Evolutionary conservation across 2,329 filamentous ascomycete genomes (phyloP).

Genomic region (Neofusicoccum parvum): DNA sequence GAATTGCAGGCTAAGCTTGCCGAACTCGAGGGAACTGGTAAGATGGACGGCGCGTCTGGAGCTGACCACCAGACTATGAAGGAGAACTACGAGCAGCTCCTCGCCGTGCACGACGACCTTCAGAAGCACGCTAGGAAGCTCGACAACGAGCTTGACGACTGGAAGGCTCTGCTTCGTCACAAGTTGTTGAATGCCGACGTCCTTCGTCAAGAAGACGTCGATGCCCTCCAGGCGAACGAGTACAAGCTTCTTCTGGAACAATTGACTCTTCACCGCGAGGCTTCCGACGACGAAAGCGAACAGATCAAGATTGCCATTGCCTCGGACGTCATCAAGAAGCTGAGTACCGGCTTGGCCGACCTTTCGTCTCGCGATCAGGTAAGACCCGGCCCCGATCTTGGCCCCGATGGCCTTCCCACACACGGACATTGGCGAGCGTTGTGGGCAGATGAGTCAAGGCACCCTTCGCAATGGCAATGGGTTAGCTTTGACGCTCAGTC

Average conservation of each 20-base stretch:
- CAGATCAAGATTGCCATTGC: slow-evolving; percentile 34
- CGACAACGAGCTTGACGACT: slow-evolving; percentile 39
- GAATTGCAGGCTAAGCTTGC: slow-evolving; percentile 20
- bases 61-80: slow-evolving; percentile 33
- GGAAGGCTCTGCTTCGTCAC: slow-evolving; percentile 35
- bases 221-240: slow-evolving; percentile 36
- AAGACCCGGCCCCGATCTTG: not conserved
- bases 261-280: slow-evolving; percentile 35
- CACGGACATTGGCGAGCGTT: not conserved
- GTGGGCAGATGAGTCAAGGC: not conserved
- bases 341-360: slow-evolving; percentile 36
- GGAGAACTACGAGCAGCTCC: slow-evolving; percentile 38
- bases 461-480: not conserved
- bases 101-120: slow-evolving; percentile 36
- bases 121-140: slow-evolving; percentile 38
- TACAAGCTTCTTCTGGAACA: slow-evolving; percentile 36
- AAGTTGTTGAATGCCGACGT: slow-evolving; percentile 38
- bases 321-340: slow-evolving; percentile 37
- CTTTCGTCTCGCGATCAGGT: slow-evolving; percentile 25
- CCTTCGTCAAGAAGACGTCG: slow-evolving; percentile 35
- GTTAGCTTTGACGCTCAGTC: not conserved
- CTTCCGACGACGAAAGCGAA: slow-evolving; percentile 35
- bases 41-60: slow-evolving; percentile 31
- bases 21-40: slow-evolving; percentile 11
- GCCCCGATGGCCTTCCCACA: not conserved